A percentile compares a stretch with the other conserved stretches of the same genome.
phyloP scores from a whole-genome alignment of 495 filamentous ascomycete species.

The Cairneyella variabilis region DNA sequence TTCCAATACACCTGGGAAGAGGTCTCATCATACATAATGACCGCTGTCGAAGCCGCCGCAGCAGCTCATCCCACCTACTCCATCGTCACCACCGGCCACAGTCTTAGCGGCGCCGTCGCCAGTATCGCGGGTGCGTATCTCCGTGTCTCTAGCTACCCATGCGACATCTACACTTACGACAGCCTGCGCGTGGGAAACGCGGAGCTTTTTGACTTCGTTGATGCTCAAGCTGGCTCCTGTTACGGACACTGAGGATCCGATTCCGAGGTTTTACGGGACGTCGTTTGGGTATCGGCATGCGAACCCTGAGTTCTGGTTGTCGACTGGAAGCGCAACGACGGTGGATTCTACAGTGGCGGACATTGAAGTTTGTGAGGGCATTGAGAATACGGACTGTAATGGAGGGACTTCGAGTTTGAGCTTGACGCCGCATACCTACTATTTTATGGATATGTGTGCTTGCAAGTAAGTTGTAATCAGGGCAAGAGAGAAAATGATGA shows the following conservation, averaged over 20 bases:
- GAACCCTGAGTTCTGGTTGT: slow-evolving; percentile 55
- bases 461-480: slow-evolving; percentile 8
- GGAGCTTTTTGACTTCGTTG: slow-evolving; percentile 47
- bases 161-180: slow-evolving; percentile 51
- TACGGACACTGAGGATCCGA: slow-evolving; percentile 57
- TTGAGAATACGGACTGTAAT: slow-evolving; percentile 37
- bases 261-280: slow-evolving; percentile 52
- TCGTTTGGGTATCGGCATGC: slow-evolving; percentile 49
- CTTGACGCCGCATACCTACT: slow-evolving; percentile 31
- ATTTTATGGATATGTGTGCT: slow-evolving; percentile 31
- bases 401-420: slow-evolving; percentile 28
- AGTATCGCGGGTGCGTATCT: slow-evolving; percentile 53
- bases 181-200: slow-evolving; percentile 55
- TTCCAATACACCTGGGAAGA: slow-evolving; percentile 53
- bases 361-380: slow-evolving; percentile 36
- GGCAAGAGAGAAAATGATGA: neutral
- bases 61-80: slow-evolving; percentile 39
- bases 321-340: slow-evolving; percentile 20
- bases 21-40: slow-evolving; percentile 37
- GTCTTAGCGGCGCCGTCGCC: slow-evolving; percentile 59
- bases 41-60: slow-evolving; percentile 34
- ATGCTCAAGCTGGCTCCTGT: slow-evolving; percentile 43
- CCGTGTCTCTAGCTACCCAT: slow-evolving; percentile 36
- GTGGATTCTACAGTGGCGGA: slow-evolving; percentile 26
- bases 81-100: slow-evolving; percentile 55